These are phyloP conservation scores for Cyberlindnera americana DNA, from an alignment of 805 yeast genomes.

Conservation along the genomic window DNA sequence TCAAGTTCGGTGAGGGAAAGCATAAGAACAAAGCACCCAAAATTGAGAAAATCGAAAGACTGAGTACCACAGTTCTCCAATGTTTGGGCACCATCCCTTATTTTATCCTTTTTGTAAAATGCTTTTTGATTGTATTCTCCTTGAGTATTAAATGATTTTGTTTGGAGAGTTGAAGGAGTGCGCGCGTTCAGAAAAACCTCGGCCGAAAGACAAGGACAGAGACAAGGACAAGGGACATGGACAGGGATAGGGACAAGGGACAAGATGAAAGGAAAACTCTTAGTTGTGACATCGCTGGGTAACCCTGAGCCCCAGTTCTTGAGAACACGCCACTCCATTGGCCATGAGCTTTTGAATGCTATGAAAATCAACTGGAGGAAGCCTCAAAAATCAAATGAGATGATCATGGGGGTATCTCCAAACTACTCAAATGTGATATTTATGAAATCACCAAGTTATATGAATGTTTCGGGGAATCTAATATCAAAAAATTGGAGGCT, in stretches of 20 bases:
- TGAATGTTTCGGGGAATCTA: constrained; percentile 71
- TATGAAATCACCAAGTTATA: constrained; percentile 52
- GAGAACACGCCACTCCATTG: constrained; percentile 75
- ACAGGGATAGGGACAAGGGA: neutral
- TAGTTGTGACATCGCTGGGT: constrained; percentile 56
- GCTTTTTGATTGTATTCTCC: no score
- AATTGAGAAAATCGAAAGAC: neutral
- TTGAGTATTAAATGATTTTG: no score
- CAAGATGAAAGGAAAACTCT: constrained; percentile 14
- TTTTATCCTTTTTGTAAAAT: neutral
- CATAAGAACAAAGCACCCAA: neutral
- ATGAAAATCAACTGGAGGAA: constrained; percentile 9
- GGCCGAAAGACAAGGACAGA: neutral
- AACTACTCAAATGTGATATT: constrained; percentile 35
- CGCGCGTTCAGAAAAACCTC: neutral
- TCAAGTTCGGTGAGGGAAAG: neutral
- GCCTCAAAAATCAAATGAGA: neutral
- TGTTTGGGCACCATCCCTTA: no score
- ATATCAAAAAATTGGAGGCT: constrained; percentile 45
- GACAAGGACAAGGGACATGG: neutral
- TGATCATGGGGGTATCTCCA: constrained; percentile 3
- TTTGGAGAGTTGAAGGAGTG: no score
- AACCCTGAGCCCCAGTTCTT: constrained; percentile 66
- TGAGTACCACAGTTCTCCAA: no score
- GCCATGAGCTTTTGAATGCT: constrained; percentile 51